A percentile compares a stretch with the other conserved stretches of the same genome.
Conservation (phyloP, 108 stramenopile genomes). For the Pelagomonas calceolata region DNA sequence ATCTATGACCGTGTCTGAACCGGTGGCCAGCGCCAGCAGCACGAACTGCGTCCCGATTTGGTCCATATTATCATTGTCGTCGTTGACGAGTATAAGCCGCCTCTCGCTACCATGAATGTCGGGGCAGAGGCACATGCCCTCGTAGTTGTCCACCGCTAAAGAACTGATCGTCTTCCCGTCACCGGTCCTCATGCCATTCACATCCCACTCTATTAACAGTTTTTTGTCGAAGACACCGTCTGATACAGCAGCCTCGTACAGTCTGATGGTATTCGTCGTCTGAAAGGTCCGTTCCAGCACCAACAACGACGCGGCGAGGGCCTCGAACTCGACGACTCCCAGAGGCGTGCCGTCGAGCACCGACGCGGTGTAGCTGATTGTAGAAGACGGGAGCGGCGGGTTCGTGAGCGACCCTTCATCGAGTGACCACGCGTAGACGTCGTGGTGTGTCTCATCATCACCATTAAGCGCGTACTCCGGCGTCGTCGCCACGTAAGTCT, state of each 20-base stretch:
- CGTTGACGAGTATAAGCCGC: not conserved
- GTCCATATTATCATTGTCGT: not conserved
- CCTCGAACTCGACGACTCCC: not conserved
- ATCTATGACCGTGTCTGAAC: too few species aligned
- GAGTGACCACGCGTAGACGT: not conserved
- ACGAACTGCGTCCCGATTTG: slow-evolving; percentile 1
- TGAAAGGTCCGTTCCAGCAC: not conserved
- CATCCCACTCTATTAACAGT: not conserved
- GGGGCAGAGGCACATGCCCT: not conserved
- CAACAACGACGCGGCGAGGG: not conserved
- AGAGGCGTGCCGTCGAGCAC: not conserved
- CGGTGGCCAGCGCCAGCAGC: not conserved
- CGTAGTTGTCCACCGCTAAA: not conserved
- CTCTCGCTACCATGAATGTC: not conserved
- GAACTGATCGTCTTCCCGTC: not conserved
- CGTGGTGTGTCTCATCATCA: not conserved
- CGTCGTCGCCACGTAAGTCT: not conserved
- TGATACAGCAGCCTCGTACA: not conserved
- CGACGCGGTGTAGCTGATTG: not conserved
- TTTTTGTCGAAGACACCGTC: not conserved
- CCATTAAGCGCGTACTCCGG: not conserved
- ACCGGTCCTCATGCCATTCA: not conserved
- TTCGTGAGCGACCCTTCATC: not conserved
- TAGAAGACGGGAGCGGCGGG: not conserved
- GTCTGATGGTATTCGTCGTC: not conserved